Evolutionary conservation across 176 grass and related monocot species (phyloP).

Genomic region (Oryza punctata): DNA sequence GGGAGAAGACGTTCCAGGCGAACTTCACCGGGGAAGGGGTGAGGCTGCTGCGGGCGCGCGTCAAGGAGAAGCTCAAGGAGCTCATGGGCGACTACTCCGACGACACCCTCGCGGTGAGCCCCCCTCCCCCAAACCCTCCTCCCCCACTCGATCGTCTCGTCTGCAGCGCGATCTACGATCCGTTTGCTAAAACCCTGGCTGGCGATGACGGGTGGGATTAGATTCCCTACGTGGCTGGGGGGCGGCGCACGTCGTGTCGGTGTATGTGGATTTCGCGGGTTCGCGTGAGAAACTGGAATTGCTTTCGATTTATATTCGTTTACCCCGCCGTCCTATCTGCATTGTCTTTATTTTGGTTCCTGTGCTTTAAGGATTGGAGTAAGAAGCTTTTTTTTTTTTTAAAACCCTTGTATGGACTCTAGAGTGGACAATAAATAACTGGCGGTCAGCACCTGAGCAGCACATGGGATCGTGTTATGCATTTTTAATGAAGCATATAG

Average conservation of each 20-base stretch:
- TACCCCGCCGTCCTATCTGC: not conserved
- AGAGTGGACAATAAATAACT: not conserved
- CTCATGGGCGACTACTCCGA: constrained; percentile 90
- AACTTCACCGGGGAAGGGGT: constrained; percentile 72
- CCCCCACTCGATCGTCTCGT: not conserved
- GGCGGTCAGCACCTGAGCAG: not conserved
- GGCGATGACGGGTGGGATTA: not conserved
- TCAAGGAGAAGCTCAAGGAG: constrained; percentile 82
- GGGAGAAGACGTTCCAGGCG: constrained; percentile 61
- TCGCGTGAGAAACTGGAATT: not conserved
- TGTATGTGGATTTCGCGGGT: not conserved
- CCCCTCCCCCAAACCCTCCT: not conserved
- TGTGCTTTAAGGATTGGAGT: not conserved
- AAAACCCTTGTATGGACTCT: not conserved
- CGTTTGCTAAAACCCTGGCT: constrained; percentile 44
- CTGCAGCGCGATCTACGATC: constrained; percentile 27
- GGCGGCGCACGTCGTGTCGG: not conserved
- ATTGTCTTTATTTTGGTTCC: constrained; percentile 28
- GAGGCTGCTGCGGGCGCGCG: constrained; percentile 48
- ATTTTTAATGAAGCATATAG: not conserved
- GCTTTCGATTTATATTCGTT: not conserved
- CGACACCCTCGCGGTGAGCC: constrained; percentile 76
- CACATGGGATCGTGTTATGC: not conserved
- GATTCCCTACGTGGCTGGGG: not conserved
- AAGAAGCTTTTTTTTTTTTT: not conserved